phyloP scores from a whole-genome alignment of 2,329 filamentous ascomycete species.

The Mycosphaerella sp. region DNA sequence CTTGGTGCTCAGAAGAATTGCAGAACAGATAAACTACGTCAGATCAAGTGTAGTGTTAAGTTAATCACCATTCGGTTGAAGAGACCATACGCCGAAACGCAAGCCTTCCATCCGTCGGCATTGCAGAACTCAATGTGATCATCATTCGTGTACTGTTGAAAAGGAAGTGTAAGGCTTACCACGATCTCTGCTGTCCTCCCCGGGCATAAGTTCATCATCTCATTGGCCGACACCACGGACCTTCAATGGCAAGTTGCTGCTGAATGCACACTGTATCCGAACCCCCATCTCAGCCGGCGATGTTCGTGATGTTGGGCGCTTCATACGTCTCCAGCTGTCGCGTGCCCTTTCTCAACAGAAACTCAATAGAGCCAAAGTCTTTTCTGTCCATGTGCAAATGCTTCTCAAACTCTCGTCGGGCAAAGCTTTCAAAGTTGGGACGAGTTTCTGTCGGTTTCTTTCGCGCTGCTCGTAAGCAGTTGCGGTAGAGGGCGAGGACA shows the following conservation, averaged over 20 bases:
- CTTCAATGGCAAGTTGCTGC: no score
- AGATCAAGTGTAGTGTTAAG: slow-evolving; percentile 45
- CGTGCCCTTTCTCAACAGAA: slow-evolving; percentile 71
- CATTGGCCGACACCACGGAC: background rate
- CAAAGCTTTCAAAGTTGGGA: slow-evolving; percentile 32
- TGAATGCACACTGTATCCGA: no score
- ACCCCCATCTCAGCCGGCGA: slow-evolving; percentile 36
- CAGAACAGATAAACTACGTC: slow-evolving; percentile 22
- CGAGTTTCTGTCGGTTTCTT: slow-evolving; percentile 59
- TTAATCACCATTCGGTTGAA: slow-evolving; percentile 40
- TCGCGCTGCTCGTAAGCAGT: slow-evolving; percentile 72
- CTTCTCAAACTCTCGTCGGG: slow-evolving; percentile 63
- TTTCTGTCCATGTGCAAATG: slow-evolving; percentile 65
- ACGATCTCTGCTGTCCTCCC: background rate
- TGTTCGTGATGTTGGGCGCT: slow-evolving; percentile 72
- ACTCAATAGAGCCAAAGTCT: slow-evolving; percentile 81
- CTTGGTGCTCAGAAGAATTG: background rate
- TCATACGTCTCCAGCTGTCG: slow-evolving; percentile 77
- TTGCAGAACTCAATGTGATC: slow-evolving; percentile 46
- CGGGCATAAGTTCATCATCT: background rate
- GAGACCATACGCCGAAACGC: slow-evolving; percentile 10
- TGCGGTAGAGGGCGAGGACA: slow-evolving; percentile 77
- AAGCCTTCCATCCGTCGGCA: slow-evolving; percentile 35
- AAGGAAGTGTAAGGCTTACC: background rate
- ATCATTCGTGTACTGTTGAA: slow-evolving; percentile 31